phyloP scores from a whole-genome alignment of 2,329 filamentous ascomycete species.

The Trichoderma afroharzianum region DNA sequence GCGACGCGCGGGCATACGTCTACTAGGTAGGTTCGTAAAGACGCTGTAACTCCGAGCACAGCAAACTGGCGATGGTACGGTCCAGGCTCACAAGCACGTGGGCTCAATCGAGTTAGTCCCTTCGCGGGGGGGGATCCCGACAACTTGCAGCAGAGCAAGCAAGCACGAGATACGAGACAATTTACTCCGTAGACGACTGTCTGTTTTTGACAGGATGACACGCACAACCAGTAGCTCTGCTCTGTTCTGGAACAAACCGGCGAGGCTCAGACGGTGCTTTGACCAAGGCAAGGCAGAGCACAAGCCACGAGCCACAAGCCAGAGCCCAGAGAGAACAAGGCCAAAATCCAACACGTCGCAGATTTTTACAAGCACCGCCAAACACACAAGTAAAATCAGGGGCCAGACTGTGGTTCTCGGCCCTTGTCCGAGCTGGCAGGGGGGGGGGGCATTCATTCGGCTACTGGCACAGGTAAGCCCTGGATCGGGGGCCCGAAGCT shows the following conservation, averaged over 20 bases:
- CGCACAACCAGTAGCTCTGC: background rate
- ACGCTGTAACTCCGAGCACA: background rate
- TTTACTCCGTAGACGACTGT: background rate
- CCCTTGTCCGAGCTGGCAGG: conserved; percentile 1
- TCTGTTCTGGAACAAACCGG: background rate
- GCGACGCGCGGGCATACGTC: background rate
- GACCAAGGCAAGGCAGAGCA: background rate
- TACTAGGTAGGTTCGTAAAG: background rate
- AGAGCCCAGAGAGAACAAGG: background rate
- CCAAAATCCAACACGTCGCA: conserved; percentile 2
- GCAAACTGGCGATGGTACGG: background rate
- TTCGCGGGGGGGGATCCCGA: background rate
- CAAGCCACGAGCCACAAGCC: background rate
- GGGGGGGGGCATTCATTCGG: background rate
- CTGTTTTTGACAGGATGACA: background rate
- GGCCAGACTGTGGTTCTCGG: background rate
- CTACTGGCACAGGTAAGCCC: background rate
- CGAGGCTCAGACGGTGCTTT: background rate
- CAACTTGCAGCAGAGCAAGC: background rate
- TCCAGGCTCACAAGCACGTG: background rate
- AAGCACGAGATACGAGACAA: conserved; percentile 1
- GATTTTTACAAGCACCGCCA: background rate
- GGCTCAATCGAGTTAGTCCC: background rate
- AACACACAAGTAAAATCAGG: background rate
- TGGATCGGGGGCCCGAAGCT: background rate